Conservation (phyloP, 257 asterid genomes). For the Lycium ferocissimum region DNA sequence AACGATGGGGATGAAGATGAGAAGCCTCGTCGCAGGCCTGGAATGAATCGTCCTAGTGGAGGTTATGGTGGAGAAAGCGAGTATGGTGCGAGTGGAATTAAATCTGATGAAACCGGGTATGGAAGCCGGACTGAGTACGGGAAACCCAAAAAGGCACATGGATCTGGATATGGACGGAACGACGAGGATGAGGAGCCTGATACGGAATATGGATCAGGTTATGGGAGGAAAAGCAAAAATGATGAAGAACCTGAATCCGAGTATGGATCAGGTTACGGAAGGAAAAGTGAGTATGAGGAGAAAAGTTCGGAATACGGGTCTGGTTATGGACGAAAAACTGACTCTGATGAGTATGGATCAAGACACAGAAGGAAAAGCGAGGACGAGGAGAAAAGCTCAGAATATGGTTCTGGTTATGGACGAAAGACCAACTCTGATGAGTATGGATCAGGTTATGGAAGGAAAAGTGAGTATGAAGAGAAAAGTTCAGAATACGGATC, state of each 20-base stretch:
- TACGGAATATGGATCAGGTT: constrained; percentile 36
- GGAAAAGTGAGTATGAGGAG: constrained; percentile 40
- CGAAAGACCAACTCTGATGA: constrained; percentile 32
- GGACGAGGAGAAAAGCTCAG: constrained; percentile 30
- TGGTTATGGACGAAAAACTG: constrained; percentile 39
- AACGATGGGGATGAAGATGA: constrained; percentile 34
- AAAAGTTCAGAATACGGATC: constrained; percentile 5
- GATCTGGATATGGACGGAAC: constrained; percentile 44
- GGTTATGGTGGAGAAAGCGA: constrained; percentile 37
- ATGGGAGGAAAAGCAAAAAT: constrained; percentile 36
- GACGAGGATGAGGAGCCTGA: constrained; percentile 15
- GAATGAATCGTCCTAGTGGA: constrained; percentile 48
- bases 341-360: constrained; percentile 28
- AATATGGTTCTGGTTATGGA: constrained; percentile 38
- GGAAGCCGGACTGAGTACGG: background rate
- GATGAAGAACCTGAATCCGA: constrained; percentile 32
- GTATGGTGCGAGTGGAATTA: background rate
- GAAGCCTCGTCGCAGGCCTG: constrained; percentile 47
- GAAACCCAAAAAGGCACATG: constrained; percentile 30
- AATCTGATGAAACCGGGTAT: background rate
- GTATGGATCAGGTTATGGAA: constrained; percentile 34
- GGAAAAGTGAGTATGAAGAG: constrained; percentile 35
- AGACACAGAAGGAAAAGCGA: constrained; percentile 37
- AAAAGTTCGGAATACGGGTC: constrained; percentile 34
- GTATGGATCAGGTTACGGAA: constrained; percentile 47